Base-by-base conservation (phyloP, 257 asterid species). In the Solanum neorickii region DNA sequence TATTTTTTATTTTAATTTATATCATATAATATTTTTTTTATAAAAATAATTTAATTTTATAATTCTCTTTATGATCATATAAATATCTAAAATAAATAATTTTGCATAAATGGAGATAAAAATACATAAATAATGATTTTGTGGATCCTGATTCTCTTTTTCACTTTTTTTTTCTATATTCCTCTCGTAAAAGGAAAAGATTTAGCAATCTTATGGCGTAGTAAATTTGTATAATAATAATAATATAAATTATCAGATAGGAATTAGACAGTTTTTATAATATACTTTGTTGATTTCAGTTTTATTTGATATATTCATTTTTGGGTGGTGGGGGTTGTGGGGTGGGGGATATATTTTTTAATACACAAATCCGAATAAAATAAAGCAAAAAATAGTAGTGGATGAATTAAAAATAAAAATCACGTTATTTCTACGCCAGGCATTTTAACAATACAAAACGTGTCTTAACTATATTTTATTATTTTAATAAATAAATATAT, bases 391-490 rank as follows among this genome's bases (percentile, higher is more conserved):
- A 42, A 42, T n/a, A 76, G 23, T 23, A 76, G 23, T n/a, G 60
- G 47, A 29, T 29, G 49, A 69, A 70, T 69, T 46, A 20, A 35
- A 85, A 20, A 16, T 75, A 72, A 72, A 86, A 86, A 56, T 49
- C 56, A 56, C 35, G 44, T 83, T 68, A 39, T 72, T 88, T 82
- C 80, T 83, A 86, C 52, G 87, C 65, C 83, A 82, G 84, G 84
- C 85, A 83, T 73, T 42, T 84, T 21, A 86, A 37, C 86, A 87
- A 87, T 70, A 88, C 91, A 87, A 87, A 84, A 87, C 91, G 89
- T 88, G 84, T 86, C 47, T 33, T 39, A 70, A 66, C 74, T 27
- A 11, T 68, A 76, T 66, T 37, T 88, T 42, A 33, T 83, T 49
- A 49, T 49, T 15, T 15, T 49, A 47, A 44, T 46, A 46, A 1